phyloP scores from a whole-genome alignment of 1,284 basidiomycete species.

The Moesziomyces parantarcticus region DNA sequence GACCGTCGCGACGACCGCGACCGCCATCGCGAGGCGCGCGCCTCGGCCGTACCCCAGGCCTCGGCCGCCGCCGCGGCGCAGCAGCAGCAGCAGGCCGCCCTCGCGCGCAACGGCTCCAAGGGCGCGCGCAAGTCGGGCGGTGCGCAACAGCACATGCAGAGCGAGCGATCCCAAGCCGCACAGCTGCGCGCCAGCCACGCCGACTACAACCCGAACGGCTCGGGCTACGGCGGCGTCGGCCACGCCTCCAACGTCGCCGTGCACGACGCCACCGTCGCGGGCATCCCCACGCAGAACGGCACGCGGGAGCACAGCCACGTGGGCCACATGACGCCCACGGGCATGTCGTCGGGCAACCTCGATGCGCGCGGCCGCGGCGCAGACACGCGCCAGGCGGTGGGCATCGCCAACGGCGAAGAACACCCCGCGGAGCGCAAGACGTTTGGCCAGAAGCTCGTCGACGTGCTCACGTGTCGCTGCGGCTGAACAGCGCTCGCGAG shows the following conservation, averaged over 20 bases:
- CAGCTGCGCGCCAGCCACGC: conserved; percentile 48
- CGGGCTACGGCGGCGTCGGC: conserved; percentile 54
- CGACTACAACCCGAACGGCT: conserved; percentile 46
- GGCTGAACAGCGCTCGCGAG: conserved; percentile 24
- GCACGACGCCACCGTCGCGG: conserved; percentile 57
- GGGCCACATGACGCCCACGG: conserved; percentile 46
- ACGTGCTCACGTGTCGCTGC: conserved; percentile 68
- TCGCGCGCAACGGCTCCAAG: conserved; percentile 57
- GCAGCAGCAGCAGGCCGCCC: conserved; percentile 40
- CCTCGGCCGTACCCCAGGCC: conserved; percentile 34
- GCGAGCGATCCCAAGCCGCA: conserved; percentile 37
- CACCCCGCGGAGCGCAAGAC: conserved; percentile 56
- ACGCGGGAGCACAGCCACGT: conserved; percentile 52
- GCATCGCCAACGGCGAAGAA: conserved; percentile 59
- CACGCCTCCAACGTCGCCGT: conserved; percentile 62
- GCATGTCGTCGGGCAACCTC: conserved; percentile 40
- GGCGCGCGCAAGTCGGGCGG: conserved; percentile 58
- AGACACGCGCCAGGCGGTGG: conserved; percentile 50
- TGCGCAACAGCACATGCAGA: conserved; percentile 40
- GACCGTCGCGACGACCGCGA: conserved; percentile 65
- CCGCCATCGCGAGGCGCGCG: conserved; percentile 52
- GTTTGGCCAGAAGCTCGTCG: conserved; percentile 66
- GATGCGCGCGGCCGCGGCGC: conserved; percentile 37
- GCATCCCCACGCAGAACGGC: conserved; percentile 37
- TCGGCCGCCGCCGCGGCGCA: conserved; percentile 28